Evolutionary conservation across 192 early-diverging fungal species (phyloP).

Genomic region (Coemansia sp.): DNA sequence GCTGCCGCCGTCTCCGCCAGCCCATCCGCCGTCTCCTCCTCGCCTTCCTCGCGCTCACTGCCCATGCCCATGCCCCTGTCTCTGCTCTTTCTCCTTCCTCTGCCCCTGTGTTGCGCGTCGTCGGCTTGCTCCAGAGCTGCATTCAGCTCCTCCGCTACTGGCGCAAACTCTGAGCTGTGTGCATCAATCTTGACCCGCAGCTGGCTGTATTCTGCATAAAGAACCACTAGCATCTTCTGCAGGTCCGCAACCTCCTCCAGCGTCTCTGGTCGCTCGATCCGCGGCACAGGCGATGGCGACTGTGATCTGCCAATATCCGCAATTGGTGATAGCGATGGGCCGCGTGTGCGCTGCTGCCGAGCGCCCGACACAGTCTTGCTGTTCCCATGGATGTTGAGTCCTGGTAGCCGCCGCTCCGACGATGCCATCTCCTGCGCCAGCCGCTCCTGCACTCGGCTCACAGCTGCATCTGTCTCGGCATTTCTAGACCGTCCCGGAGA

Average conservation of each 20-base stretch:
- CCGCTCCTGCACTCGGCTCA: constrained; percentile 38
- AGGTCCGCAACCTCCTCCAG: constrained; percentile 34
- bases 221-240: constrained; percentile 10
- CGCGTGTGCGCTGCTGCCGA: constrained; percentile 18
- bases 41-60: constrained; percentile 46
- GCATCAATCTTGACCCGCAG: constrained; percentile 37
- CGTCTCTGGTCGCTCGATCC: constrained; percentile 21
- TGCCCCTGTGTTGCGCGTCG: not conserved
- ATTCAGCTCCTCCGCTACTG: constrained; percentile 26
- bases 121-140: constrained; percentile 11
- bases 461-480: constrained; percentile 34
- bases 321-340: constrained; percentile 36
- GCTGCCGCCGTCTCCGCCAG: constrained; percentile 16
- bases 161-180: constrained; percentile 20
- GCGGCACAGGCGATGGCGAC: constrained; percentile 12
- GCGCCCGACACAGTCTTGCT: not conserved
- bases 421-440: constrained; percentile 28
- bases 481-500: not conserved
- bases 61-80: not conserved
- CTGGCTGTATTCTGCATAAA: constrained; percentile 45
- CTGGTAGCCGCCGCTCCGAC: constrained; percentile 10
- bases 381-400: not conserved
- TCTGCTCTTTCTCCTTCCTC: not conserved
- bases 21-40: constrained; percentile 26
- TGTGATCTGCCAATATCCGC: constrained; percentile 16